A percentile compares a stretch with the other conserved stretches of the same genome.
Evolutionary conservation across 768 basidiomycete genomes (phyloP).

Genomic region (Sarcomyxa edulis): DNA sequence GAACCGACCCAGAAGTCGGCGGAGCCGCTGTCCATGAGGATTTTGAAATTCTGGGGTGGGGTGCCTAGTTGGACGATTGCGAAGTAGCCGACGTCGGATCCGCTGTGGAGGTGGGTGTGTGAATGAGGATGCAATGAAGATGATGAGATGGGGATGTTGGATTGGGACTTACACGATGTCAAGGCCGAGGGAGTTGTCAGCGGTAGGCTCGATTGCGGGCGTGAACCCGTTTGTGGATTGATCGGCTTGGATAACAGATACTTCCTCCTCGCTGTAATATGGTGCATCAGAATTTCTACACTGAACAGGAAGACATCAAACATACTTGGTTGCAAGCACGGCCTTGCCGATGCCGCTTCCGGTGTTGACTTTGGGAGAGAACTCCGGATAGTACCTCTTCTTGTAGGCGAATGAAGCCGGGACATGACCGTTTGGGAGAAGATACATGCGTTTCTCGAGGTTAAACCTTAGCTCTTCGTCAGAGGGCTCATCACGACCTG

Average conservation of each 20-base stretch:
- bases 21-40: conserved; percentile 44
- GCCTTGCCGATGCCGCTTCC: too few species aligned
- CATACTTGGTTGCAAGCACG: too few species aligned
- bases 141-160: too few species aligned
- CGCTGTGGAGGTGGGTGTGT: neutral
- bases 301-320: too few species aligned
- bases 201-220: conserved; percentile 27
- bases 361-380: too few species aligned
- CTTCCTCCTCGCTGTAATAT: neutral
- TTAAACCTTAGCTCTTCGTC: neutral
- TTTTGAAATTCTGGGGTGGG: conserved; percentile 28
- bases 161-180: conserved; percentile 54
- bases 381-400: too few species aligned
- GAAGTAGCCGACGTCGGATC: neutral
- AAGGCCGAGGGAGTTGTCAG: conserved; percentile 55
- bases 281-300: too few species aligned
- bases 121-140: neutral
- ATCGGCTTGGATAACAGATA: neutral
- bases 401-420: too few species aligned
- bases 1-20: conserved; percentile 41
- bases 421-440: conserved; percentile 12
- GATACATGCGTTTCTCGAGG: conserved; percentile 3
- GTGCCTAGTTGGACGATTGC: conserved; percentile 15
- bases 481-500: conserved; percentile 3
- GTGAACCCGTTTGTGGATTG: conserved; percentile 1